Conservation (phyloP, 331 rosid species). For the Rhamnella rubrinervis region DNA sequence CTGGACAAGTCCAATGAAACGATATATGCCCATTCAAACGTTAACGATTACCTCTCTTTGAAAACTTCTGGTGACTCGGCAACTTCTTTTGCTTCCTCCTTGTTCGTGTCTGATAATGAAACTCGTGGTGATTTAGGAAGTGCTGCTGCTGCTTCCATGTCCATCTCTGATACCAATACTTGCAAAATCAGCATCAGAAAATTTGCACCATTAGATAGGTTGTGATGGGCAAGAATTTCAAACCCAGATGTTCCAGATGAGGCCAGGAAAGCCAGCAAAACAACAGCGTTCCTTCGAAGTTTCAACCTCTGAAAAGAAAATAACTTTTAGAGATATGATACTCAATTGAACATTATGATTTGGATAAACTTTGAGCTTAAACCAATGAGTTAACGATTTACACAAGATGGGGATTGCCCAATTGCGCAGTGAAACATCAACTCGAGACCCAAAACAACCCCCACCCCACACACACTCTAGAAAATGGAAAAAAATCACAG, state of each 20-base stretch:
- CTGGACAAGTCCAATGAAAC: too few relatives aligned
- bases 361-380: too few relatives aligned
- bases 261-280: constrained; percentile 80
- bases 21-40: background rate
- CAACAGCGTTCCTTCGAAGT: constrained; percentile 58
- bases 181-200: constrained; percentile 74
- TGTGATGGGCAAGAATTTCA: constrained; percentile 59
- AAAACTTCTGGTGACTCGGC: constrained; percentile 34
- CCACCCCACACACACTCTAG: too few relatives aligned
- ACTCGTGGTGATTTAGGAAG: constrained; percentile 29
- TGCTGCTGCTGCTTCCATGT: too few relatives aligned
- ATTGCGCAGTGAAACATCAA: too few relatives aligned
- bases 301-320: constrained; percentile 65
- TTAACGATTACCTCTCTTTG: constrained; percentile 66
- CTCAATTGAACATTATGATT: background rate
- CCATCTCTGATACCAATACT: constrained; percentile 52
- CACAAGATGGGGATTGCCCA: too few relatives aligned
- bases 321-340: background rate
- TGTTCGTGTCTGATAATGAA: background rate
- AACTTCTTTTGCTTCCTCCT: too few relatives aligned
- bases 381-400: too few relatives aligned
- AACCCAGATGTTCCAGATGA: constrained; percentile 83
- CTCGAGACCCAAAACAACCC: too few relatives aligned
- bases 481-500: too few relatives aligned
- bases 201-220: constrained; percentile 46